Base-by-base conservation (phyloP, 2,329 filamentous ascomycete species). In the Orbilia oligospora region DNA sequence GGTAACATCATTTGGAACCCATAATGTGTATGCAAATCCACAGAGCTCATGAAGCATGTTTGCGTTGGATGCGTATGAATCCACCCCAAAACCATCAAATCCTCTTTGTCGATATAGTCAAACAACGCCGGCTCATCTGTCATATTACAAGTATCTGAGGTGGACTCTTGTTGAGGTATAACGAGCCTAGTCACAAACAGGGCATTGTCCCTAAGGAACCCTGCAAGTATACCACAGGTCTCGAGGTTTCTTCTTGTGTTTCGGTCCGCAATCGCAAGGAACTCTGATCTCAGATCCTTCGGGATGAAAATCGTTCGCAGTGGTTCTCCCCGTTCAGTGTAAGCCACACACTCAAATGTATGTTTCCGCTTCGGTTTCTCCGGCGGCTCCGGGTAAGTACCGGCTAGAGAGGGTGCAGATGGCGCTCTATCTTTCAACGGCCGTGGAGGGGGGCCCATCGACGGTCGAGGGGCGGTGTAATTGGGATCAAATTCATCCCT, bases 11-110 rank as follows among this genome's bases (percentile, higher is more conserved):
- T 91, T 85, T 99, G 96, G 84, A 97, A 98, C 10, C 94, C 94
- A 2, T 91, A 91, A 83, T 97, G 95, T 0, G 97, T 99, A 83
- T 99, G 96, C 81, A 98, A 84, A 83, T 99, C 96, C 63, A 95
- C 88, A 61, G 92, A 96, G 83, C 93, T 97, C 93, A 99, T 97
- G 84, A 99, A 99, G 84, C 96, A 99, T 0, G 93, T 97, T 85
- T 99, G 96, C 0, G 92, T 93, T 0, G 96, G 96, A 84, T 99
- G 96, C 0, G 96, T 99, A 83, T 99, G 96, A 79, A 99, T 99
- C 96, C 96, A 99, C 46, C 95, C 95, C 4, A 97, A 88, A 67
- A 97, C 90, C 84, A 97, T 89, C 41, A 98, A 85, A 78, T 97
- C 92, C 82, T 97, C 90, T 4, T 87, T 88, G 82, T 96, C 92